Base-by-base conservation (phyloP, 2,329 filamentous ascomycete genomes). In the Aspergillus sergii region DNA sequence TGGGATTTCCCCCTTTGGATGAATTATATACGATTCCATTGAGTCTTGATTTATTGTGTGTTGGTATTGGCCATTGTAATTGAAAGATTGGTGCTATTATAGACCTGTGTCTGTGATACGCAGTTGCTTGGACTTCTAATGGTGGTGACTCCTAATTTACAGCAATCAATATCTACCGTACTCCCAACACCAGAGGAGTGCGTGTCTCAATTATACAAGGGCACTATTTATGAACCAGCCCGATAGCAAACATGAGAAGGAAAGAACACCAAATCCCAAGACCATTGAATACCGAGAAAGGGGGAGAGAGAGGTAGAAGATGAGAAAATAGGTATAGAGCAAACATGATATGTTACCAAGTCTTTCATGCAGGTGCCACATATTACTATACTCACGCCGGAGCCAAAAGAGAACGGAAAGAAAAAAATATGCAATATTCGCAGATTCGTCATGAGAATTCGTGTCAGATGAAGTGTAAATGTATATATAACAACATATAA, bases 401-500 rank as follows among this genome's bases (percentile, higher is more conserved):
- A 36, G 30, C 59, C 43, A 41, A 45, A 59, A 58, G 30, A 21
- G 26, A 54, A 53, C 39, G 19, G 39, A 41, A 41, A 41, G 55
- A 58, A 58, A 32, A 28, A 10, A 41, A n/a, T 26, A 39, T 55
- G 51, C 51, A 36, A 55, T 55, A 16, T n/a, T 8, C 23, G n/a
- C 28, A 58, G 55, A n/a, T 39, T 58, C 54, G 26, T 61, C 23
- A 61, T 61, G 58, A 43, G 48, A 30, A 57, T 34, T 63, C 53
- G 45, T 61, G 21, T 60, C 23, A 53, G 32, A 28, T 61, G 50
- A 50, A 60, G 50, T 30, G 51, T 43, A 64, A 63, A 57, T 57
- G 46, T 2, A 26, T 55, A 55, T 55, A 55, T 55, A 39, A 39
- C 32, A 55, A 36, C 50, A 36, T 23, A 54, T 39, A 11, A 32